Conservation (phyloP, 257 asterid species). For the Solanum chmielewskii region DNA sequence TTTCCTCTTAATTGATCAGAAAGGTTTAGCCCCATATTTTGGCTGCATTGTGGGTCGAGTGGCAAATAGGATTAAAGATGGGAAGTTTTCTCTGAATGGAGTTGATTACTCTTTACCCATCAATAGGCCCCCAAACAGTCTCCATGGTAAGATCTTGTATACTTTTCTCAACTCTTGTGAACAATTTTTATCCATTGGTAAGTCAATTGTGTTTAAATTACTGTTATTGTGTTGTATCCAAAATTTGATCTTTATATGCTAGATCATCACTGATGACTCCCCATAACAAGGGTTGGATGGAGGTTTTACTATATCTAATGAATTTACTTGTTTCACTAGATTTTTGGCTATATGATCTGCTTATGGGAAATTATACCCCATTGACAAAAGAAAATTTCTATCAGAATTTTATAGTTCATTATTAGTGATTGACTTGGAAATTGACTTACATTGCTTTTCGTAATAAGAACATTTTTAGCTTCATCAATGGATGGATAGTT, state of each 20-base stretch:
- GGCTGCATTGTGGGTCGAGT: conserved; percentile 99
- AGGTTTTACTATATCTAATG: background rate
- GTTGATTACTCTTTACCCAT: conserved; percentile 56
- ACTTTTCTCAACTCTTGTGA: background rate
- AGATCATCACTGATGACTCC: background rate
- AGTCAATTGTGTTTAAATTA: background rate
- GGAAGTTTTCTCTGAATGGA: conserved; percentile 71
- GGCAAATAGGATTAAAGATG: conserved; percentile 91
- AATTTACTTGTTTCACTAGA: background rate
- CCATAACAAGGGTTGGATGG: background rate
- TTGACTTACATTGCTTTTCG: background rate
- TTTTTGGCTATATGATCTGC: background rate
- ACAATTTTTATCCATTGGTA: background rate
- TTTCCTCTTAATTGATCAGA: conserved; percentile 22
- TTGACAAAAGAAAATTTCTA: background rate
- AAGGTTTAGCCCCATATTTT: conserved; percentile 82
- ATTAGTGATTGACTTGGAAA: background rate
- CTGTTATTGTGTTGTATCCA: background rate
- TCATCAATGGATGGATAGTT: background rate
- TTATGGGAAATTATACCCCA: background rate
- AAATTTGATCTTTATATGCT: background rate
- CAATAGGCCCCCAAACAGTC: conserved; percentile 91
- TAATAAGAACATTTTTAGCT: background rate
- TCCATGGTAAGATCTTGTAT: conserved; percentile 52
- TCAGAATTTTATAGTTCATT: background rate